Evolutionary conservation across 2,329 filamentous ascomycete genomes (phyloP), one percentile per base, ranked within the genome.

Genomic region (Xylogone sp.): DNA sequence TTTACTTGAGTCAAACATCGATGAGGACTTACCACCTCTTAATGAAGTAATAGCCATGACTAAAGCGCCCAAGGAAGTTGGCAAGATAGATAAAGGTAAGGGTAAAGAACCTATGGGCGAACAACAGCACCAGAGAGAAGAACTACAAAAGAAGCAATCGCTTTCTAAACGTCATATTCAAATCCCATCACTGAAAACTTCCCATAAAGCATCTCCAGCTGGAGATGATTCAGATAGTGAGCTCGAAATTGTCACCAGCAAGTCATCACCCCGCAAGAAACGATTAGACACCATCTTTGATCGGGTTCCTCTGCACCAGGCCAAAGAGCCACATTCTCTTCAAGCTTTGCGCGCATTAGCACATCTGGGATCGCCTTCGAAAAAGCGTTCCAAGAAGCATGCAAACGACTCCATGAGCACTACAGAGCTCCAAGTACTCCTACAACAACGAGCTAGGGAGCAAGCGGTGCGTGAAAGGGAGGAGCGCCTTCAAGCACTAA

Each of bases 391-490:
- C n/a, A 62, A 68, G n/a, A 66, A 69, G 39, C 70, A 71, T 19
- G 69, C 69, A 46, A 78, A 74, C 53, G 72, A 71, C 44, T 76
- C 75, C 8, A 87, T 96, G 75, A 90, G 82, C 7, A 74, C 78
- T 0, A 79, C 77, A 22, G 83, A 94, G 58, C 77, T 96, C 49
- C 83, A 92, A 44, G 72, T 77, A 9, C 78, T 75, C 29, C 73
- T 97, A 7, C 76, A 87, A 34, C 80, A 83, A 57, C 84, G 85
- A 54, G 91, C 90, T 5, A 83, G 89, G 43, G 79, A 87, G 54
- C 94, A 99, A 69, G 92, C 91, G 43, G 83, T 83, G 54, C 70
- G 81, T 42, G 90, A 94, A 66, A 84, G 90, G 49, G 82, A 89
- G 53, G 85, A 89, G 59, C 86, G 86, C 50, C 78, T 97, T 19